A percentile compares a stretch with the other conserved stretches of the same genome.
Evolutionary conservation across 495 filamentous ascomycete species (phyloP).

Genomic region (Penicillium coffeae): DNA sequence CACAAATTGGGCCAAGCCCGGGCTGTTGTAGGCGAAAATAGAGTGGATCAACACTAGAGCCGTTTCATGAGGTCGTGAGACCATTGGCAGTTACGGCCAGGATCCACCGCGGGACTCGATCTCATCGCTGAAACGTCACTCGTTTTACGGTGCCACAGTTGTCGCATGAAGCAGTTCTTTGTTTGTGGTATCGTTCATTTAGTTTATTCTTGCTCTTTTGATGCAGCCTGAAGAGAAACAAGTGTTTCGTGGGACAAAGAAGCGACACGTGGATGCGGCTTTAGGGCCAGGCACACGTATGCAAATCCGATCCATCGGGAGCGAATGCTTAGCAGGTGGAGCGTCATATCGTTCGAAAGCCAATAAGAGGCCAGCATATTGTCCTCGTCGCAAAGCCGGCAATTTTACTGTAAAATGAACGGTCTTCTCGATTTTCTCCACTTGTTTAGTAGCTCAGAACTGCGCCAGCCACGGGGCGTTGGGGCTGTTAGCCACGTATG

Average conservation of each 20-base stretch:
- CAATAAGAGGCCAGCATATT: neutral
- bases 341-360: neutral
- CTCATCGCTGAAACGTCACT: neutral
- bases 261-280: no score
- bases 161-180: neutral
- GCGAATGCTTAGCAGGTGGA: neutral
- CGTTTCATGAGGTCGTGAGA: neutral
- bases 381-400: no score
- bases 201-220: no score
- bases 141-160: neutral
- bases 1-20: neutral
- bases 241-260: no score
- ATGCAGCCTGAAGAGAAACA: no score
- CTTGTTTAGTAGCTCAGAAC: neutral
- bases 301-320: neutral
- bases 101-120: neutral
- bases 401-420: no score
- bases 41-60: neutral
- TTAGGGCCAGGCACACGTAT: no score
- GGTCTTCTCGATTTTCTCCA: no score
- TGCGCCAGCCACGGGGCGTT: neutral
- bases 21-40: neutral
- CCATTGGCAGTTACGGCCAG: neutral
- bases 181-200: neutral
- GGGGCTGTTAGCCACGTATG: neutral